Evolutionary conservation across 176 grass and related monocot species (phyloP).

Genomic region (Eremochloa ophiuroides): DNA sequence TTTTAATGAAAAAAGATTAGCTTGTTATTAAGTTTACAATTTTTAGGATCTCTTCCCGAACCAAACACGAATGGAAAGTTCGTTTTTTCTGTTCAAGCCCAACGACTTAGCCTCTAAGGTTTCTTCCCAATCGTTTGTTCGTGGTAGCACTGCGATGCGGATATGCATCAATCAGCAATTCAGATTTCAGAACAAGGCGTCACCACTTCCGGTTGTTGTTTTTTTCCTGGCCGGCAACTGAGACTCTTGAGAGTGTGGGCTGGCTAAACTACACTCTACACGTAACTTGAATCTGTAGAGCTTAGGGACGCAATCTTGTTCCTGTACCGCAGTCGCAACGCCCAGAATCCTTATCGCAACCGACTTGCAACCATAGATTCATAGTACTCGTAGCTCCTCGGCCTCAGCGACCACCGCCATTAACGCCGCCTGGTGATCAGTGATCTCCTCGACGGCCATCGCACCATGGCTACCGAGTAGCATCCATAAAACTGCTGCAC

Average conservation of each 20-base stretch:
- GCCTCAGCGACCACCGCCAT: constrained; percentile 31
- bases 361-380: not conserved
- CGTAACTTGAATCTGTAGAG: not conserved
- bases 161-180: not conserved
- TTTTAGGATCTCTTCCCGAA: too few species aligned
- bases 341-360: constrained; percentile 5
- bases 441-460: constrained; percentile 23
- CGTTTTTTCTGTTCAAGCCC: not conserved
- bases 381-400: constrained; percentile 23
- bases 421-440: constrained; percentile 30
- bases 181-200: not conserved
- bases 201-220: not conserved
- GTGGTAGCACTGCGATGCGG: not conserved
- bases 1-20: too few species aligned
- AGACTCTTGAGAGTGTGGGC: not conserved
- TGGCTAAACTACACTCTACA: not conserved
- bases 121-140: not conserved
- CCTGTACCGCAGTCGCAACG: not conserved
- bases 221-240: not conserved
- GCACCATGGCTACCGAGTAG: constrained; percentile 13
- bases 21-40: too few species aligned
- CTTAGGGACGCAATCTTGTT: not conserved
- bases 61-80: too few species aligned
- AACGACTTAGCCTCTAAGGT: not conserved
- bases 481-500: constrained; percentile 44